Percentiles rank a stretch among this genome's conserved stretches.
Conservation (phyloP, 2,329 filamentous ascomycete species). For the Ilyonectria mors-panacis region DNA sequence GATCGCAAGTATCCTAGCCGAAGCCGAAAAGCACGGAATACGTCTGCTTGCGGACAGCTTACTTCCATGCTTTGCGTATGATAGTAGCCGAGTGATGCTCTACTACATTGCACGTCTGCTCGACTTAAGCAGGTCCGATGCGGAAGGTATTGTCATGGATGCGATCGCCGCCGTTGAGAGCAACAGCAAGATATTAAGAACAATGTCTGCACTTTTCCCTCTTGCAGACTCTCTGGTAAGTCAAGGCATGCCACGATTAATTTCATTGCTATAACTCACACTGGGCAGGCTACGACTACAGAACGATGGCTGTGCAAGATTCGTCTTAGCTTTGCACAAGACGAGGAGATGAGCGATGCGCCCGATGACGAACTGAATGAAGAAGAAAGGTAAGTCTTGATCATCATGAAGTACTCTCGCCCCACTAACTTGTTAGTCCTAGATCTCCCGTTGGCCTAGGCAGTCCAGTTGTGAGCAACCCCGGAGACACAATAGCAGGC, state of each 20-base stretch:
- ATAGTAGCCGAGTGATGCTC: conserved; percentile 63
- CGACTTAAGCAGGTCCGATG: conserved; percentile 54
- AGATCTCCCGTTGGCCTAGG: conserved; percentile 39
- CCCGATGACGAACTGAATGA: conserved; percentile 32
- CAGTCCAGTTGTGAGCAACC: conserved; percentile 40
- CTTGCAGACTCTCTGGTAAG: conserved; percentile 58
- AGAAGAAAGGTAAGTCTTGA: conserved; percentile 36
- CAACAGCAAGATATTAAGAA: conserved; percentile 54
- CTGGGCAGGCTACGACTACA: conserved; percentile 53
- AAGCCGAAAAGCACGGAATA: conserved; percentile 58
- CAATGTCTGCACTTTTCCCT: conserved; percentile 57
- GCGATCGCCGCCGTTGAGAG: conserved; percentile 58
- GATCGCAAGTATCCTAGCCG: conserved; percentile 56
- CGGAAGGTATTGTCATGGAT: conserved; percentile 55
- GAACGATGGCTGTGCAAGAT: conserved; percentile 58
- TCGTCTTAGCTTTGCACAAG: conserved; percentile 49
- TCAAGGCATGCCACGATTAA: background rate
- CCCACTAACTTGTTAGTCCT: conserved; percentile 16
- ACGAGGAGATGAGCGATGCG: conserved; percentile 48
- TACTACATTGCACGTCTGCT: conserved; percentile 63
- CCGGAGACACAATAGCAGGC: conserved; percentile 41
- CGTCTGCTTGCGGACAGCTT: conserved; percentile 60
- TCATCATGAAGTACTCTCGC: background rate
- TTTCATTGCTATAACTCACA: conserved; percentile 6
- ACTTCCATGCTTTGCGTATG: conserved; percentile 63